A percentile compares a stretch with the other conserved stretches of the same genome.
These are phyloP conservation scores for Diplodia sapinea DNA, from an alignment of 2,329 filamentous ascomycete species.

Conservation along the genomic window DNA sequence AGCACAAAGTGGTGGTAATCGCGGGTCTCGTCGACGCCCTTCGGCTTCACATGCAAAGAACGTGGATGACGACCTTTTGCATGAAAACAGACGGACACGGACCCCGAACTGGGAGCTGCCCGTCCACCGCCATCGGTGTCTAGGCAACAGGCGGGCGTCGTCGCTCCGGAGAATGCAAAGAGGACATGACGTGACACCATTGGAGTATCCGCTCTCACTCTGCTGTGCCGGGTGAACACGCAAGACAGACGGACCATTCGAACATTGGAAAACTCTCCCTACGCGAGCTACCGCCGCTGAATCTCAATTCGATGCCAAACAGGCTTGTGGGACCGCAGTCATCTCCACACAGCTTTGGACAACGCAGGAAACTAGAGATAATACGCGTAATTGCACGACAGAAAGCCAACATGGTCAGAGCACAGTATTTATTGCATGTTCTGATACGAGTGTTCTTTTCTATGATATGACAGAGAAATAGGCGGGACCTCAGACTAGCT, in stretches of 20 bases:
- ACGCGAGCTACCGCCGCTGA: background rate
- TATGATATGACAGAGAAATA: background rate
- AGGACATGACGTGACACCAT: background rate
- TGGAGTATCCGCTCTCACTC: background rate
- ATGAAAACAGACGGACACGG: background rate
- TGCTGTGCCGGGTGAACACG: background rate
- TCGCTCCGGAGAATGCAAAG: background rate
- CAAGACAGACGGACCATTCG: background rate
- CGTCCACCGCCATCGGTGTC: background rate
- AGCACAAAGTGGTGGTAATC: background rate
- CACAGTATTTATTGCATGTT: background rate
- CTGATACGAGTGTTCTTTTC: background rate
- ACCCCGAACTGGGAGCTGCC: background rate
- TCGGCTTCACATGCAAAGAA: background rate
- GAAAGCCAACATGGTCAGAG: background rate
- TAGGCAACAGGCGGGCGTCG: background rate
- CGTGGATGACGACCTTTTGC: background rate
- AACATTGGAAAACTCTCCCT: background rate
- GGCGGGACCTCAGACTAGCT: conserved; percentile 25
- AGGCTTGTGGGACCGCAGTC: too few relatives aligned
- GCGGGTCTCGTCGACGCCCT: background rate
- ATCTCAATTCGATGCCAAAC: background rate
- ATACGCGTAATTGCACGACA: background rate
- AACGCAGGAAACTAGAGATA: background rate
- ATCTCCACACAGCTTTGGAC: too few relatives aligned